Conservation (phyloP, 352 stramenopile species). For the Blastocystis sp. region DNA sequence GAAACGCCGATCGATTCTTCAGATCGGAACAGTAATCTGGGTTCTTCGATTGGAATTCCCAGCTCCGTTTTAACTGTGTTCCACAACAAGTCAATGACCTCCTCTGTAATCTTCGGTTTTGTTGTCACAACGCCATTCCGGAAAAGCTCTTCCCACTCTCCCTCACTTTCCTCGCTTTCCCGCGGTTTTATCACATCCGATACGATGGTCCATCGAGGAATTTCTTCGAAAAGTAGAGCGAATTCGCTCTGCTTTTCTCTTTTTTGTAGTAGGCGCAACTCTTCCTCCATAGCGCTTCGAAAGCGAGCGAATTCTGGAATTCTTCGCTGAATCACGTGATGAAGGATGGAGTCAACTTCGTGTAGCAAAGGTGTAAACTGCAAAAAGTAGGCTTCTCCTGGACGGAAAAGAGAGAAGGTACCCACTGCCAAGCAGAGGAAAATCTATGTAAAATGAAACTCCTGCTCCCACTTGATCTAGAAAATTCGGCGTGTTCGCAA, state of each 20-base stretch:
- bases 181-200: not conserved
- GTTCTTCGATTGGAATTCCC: not conserved
- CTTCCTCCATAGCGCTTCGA: not conserved
- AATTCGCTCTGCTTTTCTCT: not conserved
- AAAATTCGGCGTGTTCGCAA: not conserved
- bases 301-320: not conserved
- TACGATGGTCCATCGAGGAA: not conserved
- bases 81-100: not conserved
- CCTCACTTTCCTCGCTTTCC: not conserved
- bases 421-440: not conserved
- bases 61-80: not conserved
- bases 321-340: not conserved
- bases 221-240: not conserved
- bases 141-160: not conserved
- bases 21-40: not conserved
- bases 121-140: not conserved
- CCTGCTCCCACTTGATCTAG: not conserved
- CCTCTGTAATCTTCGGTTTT: not conserved
- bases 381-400: not conserved
- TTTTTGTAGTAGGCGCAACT: not conserved
- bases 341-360: not conserved
- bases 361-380: not conserved
- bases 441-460: not conserved
- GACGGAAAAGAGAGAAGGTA: not conserved
- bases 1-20: not conserved